Base-by-base conservation (phyloP, 1,284 basidiomycete species). In the Cystobasidium slooffiae region DNA sequence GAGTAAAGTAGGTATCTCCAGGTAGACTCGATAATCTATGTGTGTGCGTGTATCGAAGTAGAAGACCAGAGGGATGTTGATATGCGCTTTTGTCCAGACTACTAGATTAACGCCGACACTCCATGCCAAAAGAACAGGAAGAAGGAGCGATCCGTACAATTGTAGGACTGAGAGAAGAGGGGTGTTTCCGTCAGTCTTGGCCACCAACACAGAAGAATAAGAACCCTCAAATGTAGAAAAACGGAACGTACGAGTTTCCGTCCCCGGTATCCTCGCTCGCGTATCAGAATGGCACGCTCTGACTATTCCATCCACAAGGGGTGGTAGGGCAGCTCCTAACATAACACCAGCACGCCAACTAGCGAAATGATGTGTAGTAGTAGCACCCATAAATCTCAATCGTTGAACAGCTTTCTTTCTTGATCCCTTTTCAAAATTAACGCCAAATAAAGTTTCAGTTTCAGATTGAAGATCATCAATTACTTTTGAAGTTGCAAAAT, bases 61-160 rank as follows among this genome's bases (percentile, higher is more conserved):
- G 79, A 97, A 95, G 69, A 97, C 95, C 82, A 97, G 97, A 22
- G 88, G 86, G 78, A 94, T 94, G 81, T 96, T 97, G 80, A 97
- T 93, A 56, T 91, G 85, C 6, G 88, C 85, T 2, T 83, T 82
- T 0, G 88, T 86, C 91, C 92, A 97, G 0, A 89, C 90, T n/a
- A 89, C 79, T 12, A 97, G 80, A 81, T 97, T 97, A 46, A 92
- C 62, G 0, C 81, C 91, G 53, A 97, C 87, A 0, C 97, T 84
- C 49, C 94, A 79, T 0, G 88, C 86, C 80, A 97, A 91, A 4
- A 95, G 77, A 1, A 90, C 85, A 0, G 93, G 93, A 6, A 97
- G 82, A 59, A 89, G 84, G 31, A 94, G 82, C 4, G 89, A 86
- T 0, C 87, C 89, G 80, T 97, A 98, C 24, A 94, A 84, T 77